Conservation (phyloP, 2,329 filamentous ascomycete genomes). For the Shiraia sp. region DNA sequence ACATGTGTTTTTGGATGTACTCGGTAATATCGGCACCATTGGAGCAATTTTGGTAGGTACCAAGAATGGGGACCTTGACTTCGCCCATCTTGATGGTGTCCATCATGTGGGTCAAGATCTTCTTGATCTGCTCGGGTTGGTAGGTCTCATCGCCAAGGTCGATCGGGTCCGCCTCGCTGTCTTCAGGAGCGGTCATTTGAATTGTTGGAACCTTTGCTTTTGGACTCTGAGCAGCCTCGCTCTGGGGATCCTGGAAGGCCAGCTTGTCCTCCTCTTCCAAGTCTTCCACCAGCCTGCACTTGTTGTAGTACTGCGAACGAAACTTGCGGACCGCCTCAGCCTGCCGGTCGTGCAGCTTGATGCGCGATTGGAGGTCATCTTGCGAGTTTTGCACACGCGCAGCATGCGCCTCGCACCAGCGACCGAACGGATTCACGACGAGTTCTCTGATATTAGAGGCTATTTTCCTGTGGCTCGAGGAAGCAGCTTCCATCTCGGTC, state of each 20-base stretch:
- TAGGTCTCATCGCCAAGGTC: constrained; percentile 93
- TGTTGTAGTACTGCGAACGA: constrained; percentile 97
- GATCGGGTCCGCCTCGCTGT: constrained; percentile 74
- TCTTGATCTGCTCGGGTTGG: constrained; percentile 83
- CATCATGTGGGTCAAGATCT: constrained; percentile 83
- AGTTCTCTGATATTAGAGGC: constrained; percentile 95
- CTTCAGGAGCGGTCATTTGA: constrained; percentile 74
- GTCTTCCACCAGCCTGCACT: constrained; percentile 93
- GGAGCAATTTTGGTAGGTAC: constrained; percentile 92
- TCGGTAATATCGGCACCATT: constrained; percentile 92
- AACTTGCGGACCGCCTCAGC: constrained; percentile 89
- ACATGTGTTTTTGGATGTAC: constrained; percentile 88
- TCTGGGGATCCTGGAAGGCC: constrained; percentile 84
- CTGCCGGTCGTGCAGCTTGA: constrained; percentile 93
- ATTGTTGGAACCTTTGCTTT: constrained; percentile 76
- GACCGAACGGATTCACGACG: constrained; percentile 89
- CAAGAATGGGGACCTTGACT: constrained; percentile 92
- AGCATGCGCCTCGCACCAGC: constrained; percentile 96
- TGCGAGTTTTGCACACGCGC: constrained; percentile 89
- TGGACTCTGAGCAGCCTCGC: constrained; percentile 53
- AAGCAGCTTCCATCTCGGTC: constrained; percentile 86
- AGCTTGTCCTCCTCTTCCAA: constrained; percentile 98
- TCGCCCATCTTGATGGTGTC: constrained; percentile 85
- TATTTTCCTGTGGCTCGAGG: constrained; percentile 91
- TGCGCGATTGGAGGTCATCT: constrained; percentile 85